Evolutionary conservation across 2,329 filamentous ascomycete genomes (phyloP).

Genomic region (Mariannaea sp.): DNA sequence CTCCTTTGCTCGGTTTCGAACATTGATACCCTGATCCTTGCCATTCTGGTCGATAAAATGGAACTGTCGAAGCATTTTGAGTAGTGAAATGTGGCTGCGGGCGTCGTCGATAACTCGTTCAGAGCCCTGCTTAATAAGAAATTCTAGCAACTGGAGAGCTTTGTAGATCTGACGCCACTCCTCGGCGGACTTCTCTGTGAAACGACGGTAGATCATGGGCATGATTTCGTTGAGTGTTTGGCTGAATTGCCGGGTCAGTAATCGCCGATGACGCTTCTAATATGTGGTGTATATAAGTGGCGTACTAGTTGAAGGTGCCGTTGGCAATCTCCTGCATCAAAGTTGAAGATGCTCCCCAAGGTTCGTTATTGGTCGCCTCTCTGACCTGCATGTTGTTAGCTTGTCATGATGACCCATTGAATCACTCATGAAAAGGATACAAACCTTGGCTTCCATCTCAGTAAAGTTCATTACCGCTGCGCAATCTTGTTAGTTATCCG

Average conservation of each 20-base stretch:
- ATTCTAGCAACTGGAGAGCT: constrained; percentile 92
- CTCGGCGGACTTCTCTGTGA: constrained; percentile 96
- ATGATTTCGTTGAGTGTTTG: constrained; percentile 99
- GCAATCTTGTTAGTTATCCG: constrained; percentile 38
- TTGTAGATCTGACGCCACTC: constrained; percentile 99
- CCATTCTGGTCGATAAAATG: constrained; percentile 96
- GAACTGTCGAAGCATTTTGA: constrained; percentile 98
- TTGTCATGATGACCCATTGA: constrained; percentile 4
- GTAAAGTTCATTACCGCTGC: constrained; percentile 97
- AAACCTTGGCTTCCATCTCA: constrained; percentile 80
- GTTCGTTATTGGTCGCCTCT: constrained; percentile 98
- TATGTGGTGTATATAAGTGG: neutral
- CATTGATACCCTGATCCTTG: constrained; percentile 98
- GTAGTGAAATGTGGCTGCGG: constrained; percentile 87
- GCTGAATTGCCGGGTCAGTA: constrained; percentile 53
- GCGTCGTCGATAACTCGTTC: constrained; percentile 98
- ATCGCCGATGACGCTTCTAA: neutral
- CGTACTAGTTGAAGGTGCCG: constrained; percentile 97
- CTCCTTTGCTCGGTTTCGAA: constrained; percentile 95
- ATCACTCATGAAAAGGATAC: constrained; percentile 28
- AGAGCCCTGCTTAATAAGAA: constrained; percentile 96
- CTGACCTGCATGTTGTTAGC: constrained; percentile 66
- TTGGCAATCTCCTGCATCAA: constrained; percentile 98
- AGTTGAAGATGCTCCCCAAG: constrained; percentile 85
- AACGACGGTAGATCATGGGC: constrained; percentile 99